Percentiles rank a stretch among this genome's conserved stretches.
Evolutionary conservation across 148 eudicot genomes (phyloP).

Genomic region (Heliamphora exappendiculata): DNA sequence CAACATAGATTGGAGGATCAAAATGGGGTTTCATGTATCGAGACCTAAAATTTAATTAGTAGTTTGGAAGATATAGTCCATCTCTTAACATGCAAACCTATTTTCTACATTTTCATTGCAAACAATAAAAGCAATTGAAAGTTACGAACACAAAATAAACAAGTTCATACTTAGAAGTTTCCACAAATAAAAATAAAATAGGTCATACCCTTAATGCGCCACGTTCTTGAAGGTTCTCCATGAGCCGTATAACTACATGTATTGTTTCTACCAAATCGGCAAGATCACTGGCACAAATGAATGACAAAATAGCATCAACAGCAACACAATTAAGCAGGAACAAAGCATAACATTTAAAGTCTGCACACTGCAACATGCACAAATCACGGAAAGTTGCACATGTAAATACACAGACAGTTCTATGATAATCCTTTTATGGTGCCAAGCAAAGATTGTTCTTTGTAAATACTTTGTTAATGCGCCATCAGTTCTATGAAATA

Average conservation of each 20-base stretch:
- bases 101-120: not conserved
- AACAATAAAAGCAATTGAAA: constrained; percentile 3
- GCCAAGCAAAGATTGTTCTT: not conserved
- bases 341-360: not conserved
- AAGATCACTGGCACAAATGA: constrained; percentile 63
- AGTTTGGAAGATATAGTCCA: not conserved
- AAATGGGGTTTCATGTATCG: not conserved
- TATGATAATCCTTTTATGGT: not conserved
- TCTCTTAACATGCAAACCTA: not conserved
- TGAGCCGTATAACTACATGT: constrained; percentile 67
- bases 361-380: not conserved
- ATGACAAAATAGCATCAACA: constrained; percentile 8
- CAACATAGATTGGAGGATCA: not conserved
- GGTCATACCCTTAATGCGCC: constrained; percentile 78
- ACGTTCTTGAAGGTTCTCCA: constrained; percentile 86
- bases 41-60: not conserved
- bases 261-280: constrained; percentile 79
- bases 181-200: constrained; percentile 2
- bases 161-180: not conserved
- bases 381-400: not conserved
- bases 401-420: not conserved
- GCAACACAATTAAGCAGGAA: constrained; percentile 5
- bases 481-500: not conserved
- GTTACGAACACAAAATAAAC: not conserved
- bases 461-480: not conserved